Percentiles rank a stretch among this genome's conserved stretches.
These are phyloP conservation scores for Lipomyces anomalus DNA, from an alignment of 805 yeast genomes.

Conservation along the genomic window DNA sequence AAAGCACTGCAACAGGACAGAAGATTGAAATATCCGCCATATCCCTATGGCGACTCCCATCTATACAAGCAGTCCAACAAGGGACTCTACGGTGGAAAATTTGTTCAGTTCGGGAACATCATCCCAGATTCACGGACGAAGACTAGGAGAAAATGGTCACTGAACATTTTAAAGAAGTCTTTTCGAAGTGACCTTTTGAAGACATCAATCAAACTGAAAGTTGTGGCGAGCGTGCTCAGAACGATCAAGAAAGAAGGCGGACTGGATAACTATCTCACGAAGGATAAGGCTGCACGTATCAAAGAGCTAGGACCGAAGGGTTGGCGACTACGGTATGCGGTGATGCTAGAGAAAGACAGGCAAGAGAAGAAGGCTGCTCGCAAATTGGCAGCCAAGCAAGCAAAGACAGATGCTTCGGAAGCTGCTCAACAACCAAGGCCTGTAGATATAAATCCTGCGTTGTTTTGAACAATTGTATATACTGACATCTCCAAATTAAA, in stretches of 20 bases:
- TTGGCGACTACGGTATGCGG: slow-evolving; percentile 79
- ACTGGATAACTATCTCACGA: slow-evolving; percentile 76
- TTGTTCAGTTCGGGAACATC: slow-evolving; percentile 67
- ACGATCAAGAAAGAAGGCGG: slow-evolving; percentile 95
- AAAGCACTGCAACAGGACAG: slow-evolving; percentile 15
- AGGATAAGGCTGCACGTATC: slow-evolving; percentile 81
- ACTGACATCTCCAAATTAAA: too few species aligned
- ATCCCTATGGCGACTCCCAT: slow-evolving; percentile 72
- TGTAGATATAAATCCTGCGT: too few species aligned
- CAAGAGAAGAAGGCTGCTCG: neutral
- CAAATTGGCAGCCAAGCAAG: neutral
- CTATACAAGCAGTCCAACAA: slow-evolving; percentile 77
- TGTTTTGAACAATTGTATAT: too few species aligned
- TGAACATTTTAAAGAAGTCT: slow-evolving; percentile 69
- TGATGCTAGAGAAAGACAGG: slow-evolving; percentile 36
- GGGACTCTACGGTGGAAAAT: slow-evolving; percentile 88
- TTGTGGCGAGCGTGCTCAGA: slow-evolving; percentile 74
- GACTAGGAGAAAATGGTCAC: slow-evolving; percentile 67
- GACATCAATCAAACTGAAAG: slow-evolving; percentile 49
- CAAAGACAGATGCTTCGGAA: neutral
- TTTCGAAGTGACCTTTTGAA: slow-evolving; percentile 81
- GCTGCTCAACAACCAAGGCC: too few species aligned
- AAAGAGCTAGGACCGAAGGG: slow-evolving; percentile 91
- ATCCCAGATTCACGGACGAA: slow-evolving; percentile 71
- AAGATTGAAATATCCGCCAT: slow-evolving; percentile 47